These are phyloP conservation scores for Penicillium flavigenum DNA, from an alignment of 495 filamentous ascomycete genomes.

Conservation along the genomic window DNA sequence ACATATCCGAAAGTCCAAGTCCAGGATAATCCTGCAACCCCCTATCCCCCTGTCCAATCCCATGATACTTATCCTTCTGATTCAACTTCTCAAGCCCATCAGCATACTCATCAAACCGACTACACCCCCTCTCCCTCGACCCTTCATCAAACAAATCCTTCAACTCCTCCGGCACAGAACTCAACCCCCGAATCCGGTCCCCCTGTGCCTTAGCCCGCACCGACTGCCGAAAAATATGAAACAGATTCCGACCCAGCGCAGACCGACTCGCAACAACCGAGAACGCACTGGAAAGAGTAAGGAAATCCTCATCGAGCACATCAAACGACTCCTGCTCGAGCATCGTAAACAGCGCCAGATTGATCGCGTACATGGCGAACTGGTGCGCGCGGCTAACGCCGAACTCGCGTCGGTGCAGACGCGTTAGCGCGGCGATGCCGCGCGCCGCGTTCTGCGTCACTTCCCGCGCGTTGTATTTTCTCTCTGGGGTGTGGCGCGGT, in stretches of 20 bases:
- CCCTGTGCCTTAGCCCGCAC: constrained; percentile 37
- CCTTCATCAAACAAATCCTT: constrained; percentile 43
- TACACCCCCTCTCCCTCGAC: constrained; percentile 16
- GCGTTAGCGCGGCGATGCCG: constrained; percentile 35
- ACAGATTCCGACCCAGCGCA: constrained; percentile 38
- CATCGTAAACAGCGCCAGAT: constrained; percentile 44
- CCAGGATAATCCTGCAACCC: constrained; percentile 31
- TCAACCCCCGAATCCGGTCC: constrained; percentile 26
- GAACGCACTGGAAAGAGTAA: constrained; percentile 40
- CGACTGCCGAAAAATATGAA: constrained; percentile 44
- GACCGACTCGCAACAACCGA: constrained; percentile 42
- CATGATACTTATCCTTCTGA: constrained; percentile 35
- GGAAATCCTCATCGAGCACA: constrained; percentile 41
- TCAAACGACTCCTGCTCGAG: constrained; percentile 38
- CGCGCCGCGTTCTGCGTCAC: constrained; percentile 33
- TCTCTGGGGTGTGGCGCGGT: constrained; percentile 22
- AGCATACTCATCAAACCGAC: constrained; percentile 37
- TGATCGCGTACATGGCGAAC: constrained; percentile 48
- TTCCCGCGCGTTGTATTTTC: constrained; percentile 28
- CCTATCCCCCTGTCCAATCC: constrained; percentile 19
- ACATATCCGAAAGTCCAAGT: constrained; percentile 40
- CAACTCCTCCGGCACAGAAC: constrained; percentile 33
- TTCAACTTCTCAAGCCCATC: constrained; percentile 43
- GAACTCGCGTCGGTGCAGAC: constrained; percentile 38
- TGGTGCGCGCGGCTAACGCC: constrained; percentile 43